Conservation (phyloP, 345 rosid species). For the Diplotaxis tenuifolia region DNA sequence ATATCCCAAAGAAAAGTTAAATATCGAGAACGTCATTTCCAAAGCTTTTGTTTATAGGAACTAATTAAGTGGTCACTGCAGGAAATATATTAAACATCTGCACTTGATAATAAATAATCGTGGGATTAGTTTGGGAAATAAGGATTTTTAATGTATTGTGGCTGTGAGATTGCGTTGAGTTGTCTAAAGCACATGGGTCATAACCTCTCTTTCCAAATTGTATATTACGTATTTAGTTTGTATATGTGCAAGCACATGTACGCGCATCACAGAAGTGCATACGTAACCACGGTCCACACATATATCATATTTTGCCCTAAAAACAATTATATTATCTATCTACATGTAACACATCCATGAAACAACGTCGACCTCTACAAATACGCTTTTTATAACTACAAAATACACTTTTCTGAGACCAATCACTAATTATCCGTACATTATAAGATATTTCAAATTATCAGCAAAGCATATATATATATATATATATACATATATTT, state of each 20-base stretch:
- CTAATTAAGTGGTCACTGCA: constrained; percentile 1
- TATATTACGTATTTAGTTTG: constrained; percentile 18
- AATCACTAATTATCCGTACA: constrained; percentile 15
- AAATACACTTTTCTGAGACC: constrained; percentile 31
- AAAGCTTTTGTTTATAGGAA: background rate
- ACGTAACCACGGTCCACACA: background rate
- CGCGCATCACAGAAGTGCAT: constrained; percentile 10
- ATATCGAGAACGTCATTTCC: no score
- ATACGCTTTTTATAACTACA: background rate
- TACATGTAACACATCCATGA: constrained; percentile 19
- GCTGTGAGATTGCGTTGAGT: constrained; percentile 30
- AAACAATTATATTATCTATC: background rate
- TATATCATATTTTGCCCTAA: background rate
- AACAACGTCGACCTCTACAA: constrained; percentile 21
- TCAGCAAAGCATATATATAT: background rate
- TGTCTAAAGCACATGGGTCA: constrained; percentile 37
- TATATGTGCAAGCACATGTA: constrained; percentile 18
- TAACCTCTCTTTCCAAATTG: constrained; percentile 6
- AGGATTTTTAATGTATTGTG: constrained; percentile 13
- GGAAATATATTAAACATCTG: background rate
- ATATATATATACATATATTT: no score
- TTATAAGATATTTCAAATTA: background rate
- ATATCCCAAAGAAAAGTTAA: no score
- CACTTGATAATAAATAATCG: background rate
- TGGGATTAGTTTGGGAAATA: constrained; percentile 19